Evolutionary conservation across 129 eudicot species (phyloP), one percentile per base, ranked within the genome.

Genomic region (Logfia minima): DNA sequence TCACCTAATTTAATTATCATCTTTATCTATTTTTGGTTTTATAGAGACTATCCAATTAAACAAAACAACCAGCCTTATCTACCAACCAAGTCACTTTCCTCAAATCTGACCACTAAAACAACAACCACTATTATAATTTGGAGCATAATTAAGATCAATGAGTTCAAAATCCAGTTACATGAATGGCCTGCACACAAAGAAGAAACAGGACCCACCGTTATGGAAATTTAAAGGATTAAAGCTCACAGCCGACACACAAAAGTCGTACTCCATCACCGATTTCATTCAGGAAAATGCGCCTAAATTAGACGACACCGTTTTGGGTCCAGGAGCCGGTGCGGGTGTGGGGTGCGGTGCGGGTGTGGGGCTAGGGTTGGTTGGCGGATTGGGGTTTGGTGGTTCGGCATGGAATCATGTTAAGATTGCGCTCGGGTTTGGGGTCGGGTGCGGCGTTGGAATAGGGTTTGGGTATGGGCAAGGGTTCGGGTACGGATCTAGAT

Each of bases 391-490:
- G 19, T 77, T 66, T 21, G 89, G 87, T 17, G 88, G 87, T 9
- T 79, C 87, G 71, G 75, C 76, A 51, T 90, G 96, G 96, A 85
- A 88, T 66, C 85, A 87, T n/a, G 82, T 85, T 2, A 83, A 76
- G 81, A 37, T 82, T 83, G 94, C 81, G 66, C 85, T 90, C 22
- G 96, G 92, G 62, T 73, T 90, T 35, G 95, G 98, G 39, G 28
- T 86, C 32, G 92, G 92, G 4, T 92, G 96, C 56, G 96, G 96
- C 0, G 88, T 85, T 43, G 96, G 96, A 0, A 62, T 80, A 0
- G 98, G 98, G 79, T 70, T 92, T 28, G 98, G 96, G 35, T 88
- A 66, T 67, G 95, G 92, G 67, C 86, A 81, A 67, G 98, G 92
- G 23, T 65, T 80, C 26, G 95, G 96, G 22, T 84, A 68, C 32